Evolutionary conservation across 2,329 filamentous ascomycete genomes (phyloP).

Genomic region (Verruconis gallopava): DNA sequence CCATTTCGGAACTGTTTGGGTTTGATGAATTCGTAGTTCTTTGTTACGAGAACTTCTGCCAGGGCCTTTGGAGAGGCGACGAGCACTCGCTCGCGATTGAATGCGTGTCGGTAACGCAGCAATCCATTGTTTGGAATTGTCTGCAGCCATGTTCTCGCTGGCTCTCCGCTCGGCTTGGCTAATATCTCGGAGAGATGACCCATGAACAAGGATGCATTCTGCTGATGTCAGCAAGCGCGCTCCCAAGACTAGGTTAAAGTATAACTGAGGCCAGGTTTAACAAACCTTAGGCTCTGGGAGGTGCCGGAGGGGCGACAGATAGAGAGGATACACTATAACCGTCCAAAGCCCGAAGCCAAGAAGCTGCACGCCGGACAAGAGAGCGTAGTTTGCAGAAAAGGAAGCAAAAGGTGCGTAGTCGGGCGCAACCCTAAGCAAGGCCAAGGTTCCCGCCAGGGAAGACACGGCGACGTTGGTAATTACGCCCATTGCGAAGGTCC

Average conservation of each 20-base stretch:
- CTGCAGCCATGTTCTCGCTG: conserved; percentile 38
- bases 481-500: conserved; percentile 3
- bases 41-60: conserved; percentile 36
- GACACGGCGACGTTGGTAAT: neutral
- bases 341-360: conserved; percentile 1
- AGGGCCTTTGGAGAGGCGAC: conserved; percentile 34
- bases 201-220: conserved; percentile 23
- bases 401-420: conserved; percentile 1
- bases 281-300: conserved; percentile 41
- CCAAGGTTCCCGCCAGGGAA: neutral
- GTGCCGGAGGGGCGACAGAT: conserved; percentile 44
- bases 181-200: conserved; percentile 32
- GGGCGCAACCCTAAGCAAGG: neutral
- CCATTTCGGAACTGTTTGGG: conserved; percentile 33
- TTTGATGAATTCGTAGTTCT: conserved; percentile 40
- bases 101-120: conserved; percentile 36
- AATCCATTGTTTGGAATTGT: conserved; percentile 42
- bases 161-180: conserved; percentile 30
- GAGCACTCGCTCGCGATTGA: conserved; percentile 34
- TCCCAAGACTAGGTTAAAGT: conserved; percentile 4
- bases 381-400: neutral
- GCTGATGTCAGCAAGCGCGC: neutral
- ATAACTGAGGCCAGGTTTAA: conserved; percentile 2
- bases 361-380: conserved; percentile 1
- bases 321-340: conserved; percentile 43